A percentile compares a stretch with the other conserved stretches of the same genome.
phyloP scores from a whole-genome alignment of 345 rosid genomes.

The Ricinus communis region DNA sequence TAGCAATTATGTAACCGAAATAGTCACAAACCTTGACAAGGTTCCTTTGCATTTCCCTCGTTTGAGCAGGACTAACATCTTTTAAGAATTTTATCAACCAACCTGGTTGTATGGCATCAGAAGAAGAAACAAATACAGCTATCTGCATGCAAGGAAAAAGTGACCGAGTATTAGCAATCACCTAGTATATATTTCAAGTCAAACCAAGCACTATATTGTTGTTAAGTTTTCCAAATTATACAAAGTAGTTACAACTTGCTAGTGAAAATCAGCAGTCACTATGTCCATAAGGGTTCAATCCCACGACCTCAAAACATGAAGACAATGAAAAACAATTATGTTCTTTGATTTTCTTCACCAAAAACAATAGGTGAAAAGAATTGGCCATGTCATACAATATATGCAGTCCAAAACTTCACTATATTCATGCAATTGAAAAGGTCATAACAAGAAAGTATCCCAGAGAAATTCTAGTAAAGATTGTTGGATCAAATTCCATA shows the following conservation, averaged over 20 bases:
- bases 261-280: neutral
- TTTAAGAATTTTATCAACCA: constrained; percentile 70
- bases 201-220: neutral
- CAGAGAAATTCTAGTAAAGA: neutral
- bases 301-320: neutral
- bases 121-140: constrained; percentile 78
- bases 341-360: neutral
- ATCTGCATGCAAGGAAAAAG: constrained; percentile 46
- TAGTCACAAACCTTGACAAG: constrained; percentile 64
- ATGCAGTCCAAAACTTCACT: neutral
- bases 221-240: neutral
- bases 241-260: neutral
- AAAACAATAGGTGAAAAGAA: neutral
- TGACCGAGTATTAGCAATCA: constrained; percentile 1
- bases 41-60: constrained; percentile 55
- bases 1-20: neutral
- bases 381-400: neutral
- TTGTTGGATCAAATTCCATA: neutral
- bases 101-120: constrained; percentile 74
- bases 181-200: constrained; percentile 1
- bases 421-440: neutral
- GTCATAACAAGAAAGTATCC: neutral
- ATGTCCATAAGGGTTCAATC: neutral
- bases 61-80: constrained; percentile 49
- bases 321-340: neutral